phyloP scores from a whole-genome alignment of 1,139 yeast genomes.

The Suhomyces guaymorum region DNA sequence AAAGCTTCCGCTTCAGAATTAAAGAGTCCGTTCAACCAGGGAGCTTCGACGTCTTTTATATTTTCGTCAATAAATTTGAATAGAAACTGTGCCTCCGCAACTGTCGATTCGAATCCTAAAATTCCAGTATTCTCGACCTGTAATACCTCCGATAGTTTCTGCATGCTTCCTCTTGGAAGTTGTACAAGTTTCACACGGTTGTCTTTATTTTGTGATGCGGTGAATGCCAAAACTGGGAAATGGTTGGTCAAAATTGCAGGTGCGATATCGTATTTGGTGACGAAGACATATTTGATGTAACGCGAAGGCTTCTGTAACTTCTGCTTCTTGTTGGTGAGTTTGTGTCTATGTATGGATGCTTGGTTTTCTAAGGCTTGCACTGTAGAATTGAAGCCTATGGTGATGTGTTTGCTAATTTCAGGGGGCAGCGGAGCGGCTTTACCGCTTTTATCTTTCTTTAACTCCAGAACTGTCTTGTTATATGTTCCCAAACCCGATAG shows the following conservation, averaged over 20 bases:
- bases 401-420: conserved; percentile 25
- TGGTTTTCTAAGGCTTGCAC: conserved; percentile 52
- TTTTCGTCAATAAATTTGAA: conserved; percentile 31
- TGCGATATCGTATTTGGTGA: conserved; percentile 54
- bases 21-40: conserved; percentile 45
- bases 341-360: conserved; percentile 28
- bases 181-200: conserved; percentile 51
- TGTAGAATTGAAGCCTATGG: conserved; percentile 58
- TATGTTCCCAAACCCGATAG: conserved; percentile 41
- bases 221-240: conserved; percentile 52
- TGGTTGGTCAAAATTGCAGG: conserved; percentile 51
- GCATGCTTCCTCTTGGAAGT: conserved; percentile 51
- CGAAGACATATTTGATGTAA: conserved; percentile 47
- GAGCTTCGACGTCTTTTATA: conserved; percentile 42
- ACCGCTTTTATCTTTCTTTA: conserved; percentile 6
- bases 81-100: conserved; percentile 31
- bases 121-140: conserved; percentile 30
- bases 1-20: conserved; percentile 13
- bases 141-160: conserved; percentile 34
- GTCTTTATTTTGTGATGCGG: conserved; percentile 37
- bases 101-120: conserved; percentile 28
- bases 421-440: conserved; percentile 25
- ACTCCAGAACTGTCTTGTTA: conserved; percentile 20
- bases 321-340: conserved; percentile 11
- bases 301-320: conserved; percentile 5